These are phyloP conservation scores for Axilococcus clingmanii DNA, from an alignment of 139 green algal species.

Conservation along the genomic window DNA sequence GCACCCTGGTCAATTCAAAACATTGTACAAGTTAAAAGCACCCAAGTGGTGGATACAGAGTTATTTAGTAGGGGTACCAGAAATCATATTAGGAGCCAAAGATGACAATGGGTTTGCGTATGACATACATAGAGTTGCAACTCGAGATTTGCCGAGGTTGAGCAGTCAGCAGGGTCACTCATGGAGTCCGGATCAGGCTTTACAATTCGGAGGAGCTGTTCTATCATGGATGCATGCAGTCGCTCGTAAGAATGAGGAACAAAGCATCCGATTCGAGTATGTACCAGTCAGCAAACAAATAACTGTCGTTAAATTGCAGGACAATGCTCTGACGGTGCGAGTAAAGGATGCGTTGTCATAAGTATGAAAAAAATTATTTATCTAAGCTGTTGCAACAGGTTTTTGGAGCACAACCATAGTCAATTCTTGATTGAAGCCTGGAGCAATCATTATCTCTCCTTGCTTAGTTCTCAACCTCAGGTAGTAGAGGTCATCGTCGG, in stretches of 20 bases:
- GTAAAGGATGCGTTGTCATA: neutral
- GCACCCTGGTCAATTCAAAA: conserved; percentile 8
- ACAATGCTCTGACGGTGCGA: too few relatives aligned
- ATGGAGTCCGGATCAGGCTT: conserved; percentile 7
- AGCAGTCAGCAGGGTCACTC: neutral
- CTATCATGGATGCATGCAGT: conserved; percentile 22
- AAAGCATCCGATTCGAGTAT: too few relatives aligned
- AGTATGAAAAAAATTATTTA: too few relatives aligned
- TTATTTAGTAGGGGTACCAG: conserved; percentile 19
- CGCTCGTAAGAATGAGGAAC: too few relatives aligned
- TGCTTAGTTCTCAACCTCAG: conserved; percentile 69
- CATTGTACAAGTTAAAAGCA: conserved; percentile 2
- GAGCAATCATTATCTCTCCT: conserved; percentile 85
- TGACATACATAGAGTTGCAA: neutral
- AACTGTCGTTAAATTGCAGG: too few relatives aligned
- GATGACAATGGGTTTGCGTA: conserved; percentile 10
- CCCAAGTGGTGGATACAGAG: conserved; percentile 28
- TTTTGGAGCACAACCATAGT: conserved; percentile 70
- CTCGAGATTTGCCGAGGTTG: conserved; percentile 14
- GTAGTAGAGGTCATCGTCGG: conserved; percentile 80
- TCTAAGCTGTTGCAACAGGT: conserved; percentile 12
- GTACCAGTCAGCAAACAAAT: too few relatives aligned
- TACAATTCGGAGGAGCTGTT: conserved; percentile 2
- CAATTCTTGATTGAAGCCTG: conserved; percentile 59
- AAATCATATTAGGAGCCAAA: conserved; percentile 9